Evolutionary conservation across 176 grass and related monocot genomes (phyloP).

Genomic region (Areca catechu): DNA sequence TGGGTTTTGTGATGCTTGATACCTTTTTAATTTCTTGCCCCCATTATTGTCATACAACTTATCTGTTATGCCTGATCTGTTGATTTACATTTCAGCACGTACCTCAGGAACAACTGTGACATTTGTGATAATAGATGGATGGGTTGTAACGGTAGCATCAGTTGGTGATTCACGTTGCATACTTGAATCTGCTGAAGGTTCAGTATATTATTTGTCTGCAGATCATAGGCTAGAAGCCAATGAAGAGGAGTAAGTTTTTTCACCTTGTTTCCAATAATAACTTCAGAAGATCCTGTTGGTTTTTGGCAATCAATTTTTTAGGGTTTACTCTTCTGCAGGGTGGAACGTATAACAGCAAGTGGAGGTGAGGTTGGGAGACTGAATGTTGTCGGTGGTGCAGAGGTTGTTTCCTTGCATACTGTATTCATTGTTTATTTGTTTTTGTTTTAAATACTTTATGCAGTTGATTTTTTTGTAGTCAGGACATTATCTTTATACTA

Average conservation of each 20-base stretch:
- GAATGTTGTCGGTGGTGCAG: constrained; percentile 77
- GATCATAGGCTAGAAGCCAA: constrained; percentile 88
- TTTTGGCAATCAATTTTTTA: neutral
- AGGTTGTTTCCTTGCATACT: constrained; percentile 39
- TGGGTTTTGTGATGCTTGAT: no score
- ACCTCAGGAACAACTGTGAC: constrained; percentile 80
- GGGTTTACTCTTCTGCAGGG: constrained; percentile 30
- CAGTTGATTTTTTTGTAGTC: no score
- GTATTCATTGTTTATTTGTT: neutral
- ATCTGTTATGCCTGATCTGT: neutral
- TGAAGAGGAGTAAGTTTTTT: constrained; percentile 60
- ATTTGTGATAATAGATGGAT: constrained; percentile 91
- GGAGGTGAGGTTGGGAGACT: constrained; percentile 80
- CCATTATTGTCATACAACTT: no score
- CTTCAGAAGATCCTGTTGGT: no score
- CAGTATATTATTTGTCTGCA: constrained; percentile 61
- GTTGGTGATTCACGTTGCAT: constrained; percentile 88
- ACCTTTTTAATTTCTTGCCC: no score
- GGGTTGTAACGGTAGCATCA: constrained; percentile 87
- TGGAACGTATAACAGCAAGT: constrained; percentile 62
- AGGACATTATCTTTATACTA: no score
- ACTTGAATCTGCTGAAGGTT: constrained; percentile 79
- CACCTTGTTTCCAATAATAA: neutral
- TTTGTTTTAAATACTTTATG: neutral
- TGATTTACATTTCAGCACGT: constrained; percentile 41